These are phyloP conservation scores for Schizochytrium sp. DNA, from an alignment of 108 stramenopile genomes.

Conservation along the genomic window DNA sequence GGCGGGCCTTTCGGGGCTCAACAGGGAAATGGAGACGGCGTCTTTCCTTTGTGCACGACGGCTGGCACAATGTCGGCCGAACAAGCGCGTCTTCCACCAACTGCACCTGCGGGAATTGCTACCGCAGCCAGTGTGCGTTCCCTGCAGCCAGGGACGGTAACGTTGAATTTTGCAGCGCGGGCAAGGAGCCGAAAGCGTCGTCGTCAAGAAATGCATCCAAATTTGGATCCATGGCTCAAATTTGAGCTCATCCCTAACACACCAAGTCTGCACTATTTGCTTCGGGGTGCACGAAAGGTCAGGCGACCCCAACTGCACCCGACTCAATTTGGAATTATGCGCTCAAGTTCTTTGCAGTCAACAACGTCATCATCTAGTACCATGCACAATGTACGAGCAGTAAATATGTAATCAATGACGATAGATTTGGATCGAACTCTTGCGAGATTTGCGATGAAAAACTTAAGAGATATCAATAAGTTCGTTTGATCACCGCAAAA, in stretches of 20 bases:
- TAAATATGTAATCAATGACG: too few species aligned
- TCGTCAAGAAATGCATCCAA: not conserved
- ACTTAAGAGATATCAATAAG: too few species aligned
- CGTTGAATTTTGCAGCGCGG: not conserved
- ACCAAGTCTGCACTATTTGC: not conserved
- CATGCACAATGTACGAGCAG: too few species aligned
- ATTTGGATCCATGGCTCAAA: not conserved
- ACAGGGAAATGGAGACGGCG: too few species aligned
- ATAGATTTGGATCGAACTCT: too few species aligned
- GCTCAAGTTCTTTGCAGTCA: not conserved
- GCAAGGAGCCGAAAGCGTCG: not conserved
- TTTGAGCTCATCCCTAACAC: constrained; percentile 1
- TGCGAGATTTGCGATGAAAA: too few species aligned
- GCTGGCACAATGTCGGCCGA: not conserved
- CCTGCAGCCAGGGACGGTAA: not conserved
- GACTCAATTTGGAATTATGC: not conserved
- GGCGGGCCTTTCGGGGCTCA: too few species aligned
- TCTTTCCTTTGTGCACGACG: not conserved
- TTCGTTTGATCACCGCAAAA: too few species aligned
- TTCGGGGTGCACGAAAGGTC: not conserved
- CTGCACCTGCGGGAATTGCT: not conserved
- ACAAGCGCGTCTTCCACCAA: not conserved
- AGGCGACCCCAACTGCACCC: not conserved
- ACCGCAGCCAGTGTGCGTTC: not conserved
- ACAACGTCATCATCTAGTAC: not conserved